phyloP scores from a whole-genome alignment of 352 stramenopile species.

The Halophytophthora polymorphica region DNA sequence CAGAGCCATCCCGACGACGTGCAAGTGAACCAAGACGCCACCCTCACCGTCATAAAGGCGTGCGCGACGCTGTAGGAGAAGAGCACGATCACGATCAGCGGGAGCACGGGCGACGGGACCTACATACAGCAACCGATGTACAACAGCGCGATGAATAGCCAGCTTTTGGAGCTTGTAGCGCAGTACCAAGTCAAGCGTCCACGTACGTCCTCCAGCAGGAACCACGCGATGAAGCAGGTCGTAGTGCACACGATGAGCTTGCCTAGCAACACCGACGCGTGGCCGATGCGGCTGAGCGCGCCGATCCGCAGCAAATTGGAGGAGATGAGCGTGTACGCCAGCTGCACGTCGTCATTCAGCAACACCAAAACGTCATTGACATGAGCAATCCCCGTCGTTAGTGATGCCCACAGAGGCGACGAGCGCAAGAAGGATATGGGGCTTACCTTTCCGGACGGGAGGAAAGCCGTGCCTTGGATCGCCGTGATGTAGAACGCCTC shows the following conservation, averaged over 20 bases:
- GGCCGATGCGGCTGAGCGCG: conserved; percentile 60
- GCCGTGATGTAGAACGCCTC: conserved; percentile 78
- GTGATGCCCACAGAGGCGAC: too few species aligned
- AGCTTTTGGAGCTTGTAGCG: too few species aligned
- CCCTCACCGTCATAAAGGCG: conserved; percentile 74
- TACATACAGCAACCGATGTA: too few species aligned
- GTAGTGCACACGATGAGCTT: conserved; percentile 77
- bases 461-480: conserved; percentile 78
- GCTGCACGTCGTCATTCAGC: conserved; percentile 16
- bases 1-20: not conserved
- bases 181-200: not conserved
- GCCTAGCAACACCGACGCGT: conserved; percentile 66
- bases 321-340: conserved; percentile 65
- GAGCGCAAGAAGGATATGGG: too few species aligned
- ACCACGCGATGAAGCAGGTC: conserved; percentile 65
- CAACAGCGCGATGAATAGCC: too few species aligned
- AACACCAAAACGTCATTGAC: not conserved
- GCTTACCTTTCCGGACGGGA: conserved; percentile 71
- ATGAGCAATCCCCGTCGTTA: too few species aligned
- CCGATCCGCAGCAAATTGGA: conserved; percentile 69
- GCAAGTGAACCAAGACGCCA: not conserved
- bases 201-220: conserved; percentile 65
- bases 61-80: conserved; percentile 80
- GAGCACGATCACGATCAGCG: conserved; percentile 57
- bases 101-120: conserved; percentile 59